Percentiles rank a stretch among this genome's conserved stretches.
Conservation (phyloP, 345 rosid genomes). For the Eucalyptus viminalis region DNA sequence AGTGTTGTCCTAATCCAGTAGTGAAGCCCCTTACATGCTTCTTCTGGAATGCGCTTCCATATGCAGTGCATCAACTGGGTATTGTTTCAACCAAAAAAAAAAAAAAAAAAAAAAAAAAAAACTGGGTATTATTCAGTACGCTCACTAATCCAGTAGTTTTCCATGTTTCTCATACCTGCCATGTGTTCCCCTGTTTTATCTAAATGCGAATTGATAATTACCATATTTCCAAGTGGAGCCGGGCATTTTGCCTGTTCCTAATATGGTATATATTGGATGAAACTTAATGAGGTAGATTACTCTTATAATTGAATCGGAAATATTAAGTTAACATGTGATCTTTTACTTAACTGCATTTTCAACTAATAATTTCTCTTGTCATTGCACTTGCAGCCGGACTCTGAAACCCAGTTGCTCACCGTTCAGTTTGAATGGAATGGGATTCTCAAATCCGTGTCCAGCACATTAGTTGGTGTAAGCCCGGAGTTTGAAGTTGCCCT, state of each 20-base stretch:
- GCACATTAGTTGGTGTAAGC: slow-evolving; percentile 71
- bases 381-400: slow-evolving; percentile 45
- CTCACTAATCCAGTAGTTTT: neutral
- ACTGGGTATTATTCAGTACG: neutral
- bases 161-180: neutral
- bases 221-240: neutral
- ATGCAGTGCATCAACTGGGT: neutral
- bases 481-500: slow-evolving; percentile 89
- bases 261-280: neutral
- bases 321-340: neutral
- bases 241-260: neutral
- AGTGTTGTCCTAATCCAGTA: neutral
- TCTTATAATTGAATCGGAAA: neutral
- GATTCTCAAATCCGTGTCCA: slow-evolving; percentile 78
- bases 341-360: neutral
- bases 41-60: neutral
- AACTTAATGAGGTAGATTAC: neutral
- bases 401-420: slow-evolving; percentile 74
- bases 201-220: neutral
- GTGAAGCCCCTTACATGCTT: neutral
- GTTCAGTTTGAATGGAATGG: slow-evolving; percentile 95
- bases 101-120: neutral
- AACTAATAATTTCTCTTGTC: neutral
- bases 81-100: neutral
- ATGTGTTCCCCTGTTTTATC: neutral